A percentile compares a stretch with the other conserved stretches of the same genome.
These are phyloP conservation scores for Aspergillus persii DNA, from an alignment of 2,329 filamentous ascomycete genomes.

Conservation along the genomic window DNA sequence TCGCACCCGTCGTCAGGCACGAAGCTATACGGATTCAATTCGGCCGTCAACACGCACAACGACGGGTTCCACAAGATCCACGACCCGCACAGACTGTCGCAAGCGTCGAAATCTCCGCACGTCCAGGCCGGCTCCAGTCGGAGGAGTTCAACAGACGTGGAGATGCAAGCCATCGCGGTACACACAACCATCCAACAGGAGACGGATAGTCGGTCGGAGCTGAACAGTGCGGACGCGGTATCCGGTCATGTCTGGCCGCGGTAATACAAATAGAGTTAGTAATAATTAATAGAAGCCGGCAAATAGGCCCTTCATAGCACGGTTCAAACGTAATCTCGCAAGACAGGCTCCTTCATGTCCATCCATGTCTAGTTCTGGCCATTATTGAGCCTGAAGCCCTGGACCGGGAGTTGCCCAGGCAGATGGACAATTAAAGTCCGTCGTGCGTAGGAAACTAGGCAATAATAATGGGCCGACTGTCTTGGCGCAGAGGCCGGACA, in stretches of 20 bases:
- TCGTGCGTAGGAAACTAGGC: not conserved
- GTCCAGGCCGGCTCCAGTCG: not conserved
- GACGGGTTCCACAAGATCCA: slow-evolving; percentile 10
- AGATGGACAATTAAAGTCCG: not conserved
- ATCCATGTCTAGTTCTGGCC: too few species aligned
- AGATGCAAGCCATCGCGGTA: slow-evolving; percentile 7
- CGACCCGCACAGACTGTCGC: not conserved
- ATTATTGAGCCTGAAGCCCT: too few species aligned
- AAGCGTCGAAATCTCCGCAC: not conserved
- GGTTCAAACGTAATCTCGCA: not conserved
- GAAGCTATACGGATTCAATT: not conserved
- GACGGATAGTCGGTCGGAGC: not conserved
- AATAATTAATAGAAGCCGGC: not conserved
- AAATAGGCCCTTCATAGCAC: not conserved
- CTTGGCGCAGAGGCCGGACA: not conserved
- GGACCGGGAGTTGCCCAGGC: not conserved
- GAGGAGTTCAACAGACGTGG: slow-evolving; percentile 3
- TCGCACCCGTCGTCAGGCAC: not conserved
- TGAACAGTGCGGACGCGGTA: not conserved
- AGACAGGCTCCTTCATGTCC: not conserved
- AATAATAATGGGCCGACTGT: not conserved
- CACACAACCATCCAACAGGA: slow-evolving; percentile 6
- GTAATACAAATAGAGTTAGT: not conserved
- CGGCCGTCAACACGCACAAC: not conserved
- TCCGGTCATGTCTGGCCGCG: not conserved